Percentiles rank a stretch among this genome's conserved stretches.
Evolutionary conservation across 2,329 filamentous ascomycete species (phyloP).

Genomic region (Diplodia seriata): DNA sequence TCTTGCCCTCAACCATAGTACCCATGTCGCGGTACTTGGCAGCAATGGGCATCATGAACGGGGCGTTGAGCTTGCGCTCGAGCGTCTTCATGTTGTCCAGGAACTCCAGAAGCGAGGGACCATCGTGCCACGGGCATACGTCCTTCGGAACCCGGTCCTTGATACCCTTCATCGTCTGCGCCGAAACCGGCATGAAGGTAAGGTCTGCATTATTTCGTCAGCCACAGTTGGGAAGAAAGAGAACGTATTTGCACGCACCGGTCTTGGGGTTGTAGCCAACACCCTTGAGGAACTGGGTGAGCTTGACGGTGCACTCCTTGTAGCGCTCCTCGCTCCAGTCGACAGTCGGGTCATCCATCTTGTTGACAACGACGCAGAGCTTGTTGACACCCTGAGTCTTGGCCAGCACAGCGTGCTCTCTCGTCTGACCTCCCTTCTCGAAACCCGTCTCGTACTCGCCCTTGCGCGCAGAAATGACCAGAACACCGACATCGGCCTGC

Average conservation of each 20-base stretch:
- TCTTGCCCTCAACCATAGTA: conserved; percentile 96
- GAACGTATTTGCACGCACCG: conserved; percentile 22
- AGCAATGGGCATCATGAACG: conserved; percentile 98
- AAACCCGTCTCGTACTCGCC: conserved; percentile 99
- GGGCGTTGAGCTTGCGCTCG: conserved; percentile 94
- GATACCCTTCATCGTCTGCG: conserved; percentile 84
- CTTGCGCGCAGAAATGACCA: conserved; percentile 96
- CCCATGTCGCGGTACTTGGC: conserved; percentile 98
- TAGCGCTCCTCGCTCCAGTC: conserved; percentile 94
- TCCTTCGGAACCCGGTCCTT: conserved; percentile 84
- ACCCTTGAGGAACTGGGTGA: conserved; percentile 85
- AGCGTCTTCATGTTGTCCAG: conserved; percentile 92
- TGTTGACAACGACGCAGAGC: conserved; percentile 93
- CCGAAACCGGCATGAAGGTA: conserved; percentile 94
- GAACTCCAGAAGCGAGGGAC: conserved; percentile 91
- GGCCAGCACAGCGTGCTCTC: conserved; percentile 96
- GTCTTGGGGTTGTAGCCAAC: conserved; percentile 94
- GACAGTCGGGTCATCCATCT: conserved; percentile 98
- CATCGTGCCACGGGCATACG: conserved; percentile 81
- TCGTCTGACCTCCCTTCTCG: conserved; percentile 93
- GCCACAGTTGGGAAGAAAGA: background rate
- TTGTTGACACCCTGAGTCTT: conserved; percentile 99
- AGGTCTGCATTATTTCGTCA: conserved; percentile 70
- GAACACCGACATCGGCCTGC: conserved; percentile 71
- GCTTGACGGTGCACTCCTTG: conserved; percentile 90